Base-by-base conservation (phyloP, 345 rosid species). In the Ceriops tagal region DNA sequence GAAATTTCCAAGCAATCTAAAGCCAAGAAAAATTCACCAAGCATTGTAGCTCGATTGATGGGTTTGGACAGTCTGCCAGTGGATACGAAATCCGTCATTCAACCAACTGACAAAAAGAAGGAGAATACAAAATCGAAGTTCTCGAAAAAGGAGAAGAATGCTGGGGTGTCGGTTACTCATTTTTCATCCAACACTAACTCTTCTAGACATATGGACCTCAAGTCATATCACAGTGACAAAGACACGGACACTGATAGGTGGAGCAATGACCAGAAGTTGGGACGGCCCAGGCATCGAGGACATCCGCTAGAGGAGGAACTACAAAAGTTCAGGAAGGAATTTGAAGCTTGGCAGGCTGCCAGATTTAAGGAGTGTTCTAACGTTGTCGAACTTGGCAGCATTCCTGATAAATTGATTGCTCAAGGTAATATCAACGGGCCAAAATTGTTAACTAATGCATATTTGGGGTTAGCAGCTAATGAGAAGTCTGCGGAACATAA, bases 291-390 rank as follows among this genome's bases (percentile, higher is more conserved):
- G 79, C 89, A 81, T 66, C 65, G 92, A 53, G 91, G 88, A 77
- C 99, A 91, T 79, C 99, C 99, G 64, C 99, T 89, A 73, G 99
- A 95, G 78, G 96, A 95, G 75, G 96, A 91, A 78, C 80, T 95
- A n/a, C 92, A 95, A 62, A 89, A 85, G 78, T 95, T 95, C 74
- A 91, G 91, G 82, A 88, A 81, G 80, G 96, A 95, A 58, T 91
- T 95, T 53, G 93, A 86, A 85, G 93, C 96, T 11, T 91, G 96
- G 97, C 93, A 89, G 83, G 86, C 91, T 35, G 84, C 90, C 55
- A 78, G 93, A 89, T 78, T 83, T 76, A 79, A 79, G 78, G 96
- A 89, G 71, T 83, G 88, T 76, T 84, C 96, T 5, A 83, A 81
- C 65, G 51, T 79, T 37, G 84, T 65, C 60, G 82, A 81, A 66